Evolutionary conservation across 192 early-diverging fungal species (phyloP), one percentile per base, ranked within the genome.

Genomic region (Radiomyces spectabilis): DNA sequence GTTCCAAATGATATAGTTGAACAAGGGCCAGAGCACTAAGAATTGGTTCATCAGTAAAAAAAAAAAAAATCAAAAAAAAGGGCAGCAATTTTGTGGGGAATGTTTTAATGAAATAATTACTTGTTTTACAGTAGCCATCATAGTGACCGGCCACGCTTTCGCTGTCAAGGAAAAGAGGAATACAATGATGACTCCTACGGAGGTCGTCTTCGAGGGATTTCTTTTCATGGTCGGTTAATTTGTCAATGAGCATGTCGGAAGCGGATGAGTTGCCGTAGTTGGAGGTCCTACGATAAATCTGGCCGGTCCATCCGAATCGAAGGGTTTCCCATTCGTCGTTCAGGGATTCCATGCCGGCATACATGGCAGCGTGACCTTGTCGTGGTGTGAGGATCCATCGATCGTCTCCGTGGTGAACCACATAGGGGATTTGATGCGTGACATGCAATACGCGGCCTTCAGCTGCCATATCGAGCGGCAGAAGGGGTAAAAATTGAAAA

Each of bases 71-170:
- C 18, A 40, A 57, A 26, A 13, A 49, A 16, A 10, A 41, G n/a
- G n/a, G n/a, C n/a, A n/a, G n/a, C n/a, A n/a, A n/a, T n/a, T n/a
- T 1, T 12, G 33, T 8, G n/a, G 3, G 5, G 26, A 26, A 8
- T 21, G 21, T 32, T 21, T 10, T 16, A 13, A 18, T 30, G 7
- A 16, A 6, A 21, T 16, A 44, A 34, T 45, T 71, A 89, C 89
- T 83, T 42, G 80, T 79, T 77, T 98, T 98, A 76, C 94, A 98
- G 72, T 94, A 99, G 3, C 96, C 96, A 30, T 97, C 95, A 65
- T 99, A 99, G 66, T 97, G 94, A 21, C 81, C 86, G 38, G 72
- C 57, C 24, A 91, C 86, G 34, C 67, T 78, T 32, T 77, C 68
- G 12, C 84, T 82, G 51, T 88, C 85, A 21, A 97, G 53, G 55